Evolutionary conservation across 139 green algal genomes (phyloP), one percentile per base, ranked within the genome.

Genomic region (Zygnema circumcarinatum): DNA sequence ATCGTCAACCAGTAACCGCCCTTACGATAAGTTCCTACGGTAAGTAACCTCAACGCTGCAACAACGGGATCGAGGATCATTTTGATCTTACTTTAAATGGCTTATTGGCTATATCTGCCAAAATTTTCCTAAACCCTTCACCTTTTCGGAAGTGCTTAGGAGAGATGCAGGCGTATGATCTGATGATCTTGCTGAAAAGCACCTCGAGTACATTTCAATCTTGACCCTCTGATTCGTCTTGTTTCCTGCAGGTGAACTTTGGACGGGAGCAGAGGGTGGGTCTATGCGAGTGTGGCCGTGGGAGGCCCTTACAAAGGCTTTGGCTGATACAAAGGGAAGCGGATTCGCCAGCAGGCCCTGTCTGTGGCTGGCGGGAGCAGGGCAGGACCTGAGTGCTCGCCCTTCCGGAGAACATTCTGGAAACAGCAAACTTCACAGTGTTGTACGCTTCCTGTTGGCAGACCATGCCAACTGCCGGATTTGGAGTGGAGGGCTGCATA

Each of bases 401-500:
- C 7, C 3, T 74, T 53, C 74, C n/a, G 29, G 35, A 33, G 39
- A 68, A 38, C 32, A 53, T 31, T 73, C 32, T 31, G 68, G 68
- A n/a, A 62, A 11, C 33, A 69, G 39, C 33, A 29, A 69, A 53
- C 1, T 53, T 81, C 74, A 38, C 39, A 41, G 39, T 41, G 82
- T 83, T 7, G 74, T 88, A 31, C 69, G 82, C 2, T 88, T 87
- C 38, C 7, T 88, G 36, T 74, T 88, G 7, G 36, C 72, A 31
- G 82, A 88, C 2, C 33, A 11, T 21, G 82, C 38, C 35, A 87
- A 87, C 35, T 22, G 82, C 73, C 82, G 82, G 31, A 40, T 88
- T 7, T 88, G 82, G 82, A 88, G 82, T 47, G 82, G 73, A 36
- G 82, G 82, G 22, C n/a, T 20, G 11, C 74, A 85, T 39, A 86